phyloP scores from a whole-genome alignment of 2,329 filamentous ascomycete species.

The Pseudohalonectria lignicola region DNA sequence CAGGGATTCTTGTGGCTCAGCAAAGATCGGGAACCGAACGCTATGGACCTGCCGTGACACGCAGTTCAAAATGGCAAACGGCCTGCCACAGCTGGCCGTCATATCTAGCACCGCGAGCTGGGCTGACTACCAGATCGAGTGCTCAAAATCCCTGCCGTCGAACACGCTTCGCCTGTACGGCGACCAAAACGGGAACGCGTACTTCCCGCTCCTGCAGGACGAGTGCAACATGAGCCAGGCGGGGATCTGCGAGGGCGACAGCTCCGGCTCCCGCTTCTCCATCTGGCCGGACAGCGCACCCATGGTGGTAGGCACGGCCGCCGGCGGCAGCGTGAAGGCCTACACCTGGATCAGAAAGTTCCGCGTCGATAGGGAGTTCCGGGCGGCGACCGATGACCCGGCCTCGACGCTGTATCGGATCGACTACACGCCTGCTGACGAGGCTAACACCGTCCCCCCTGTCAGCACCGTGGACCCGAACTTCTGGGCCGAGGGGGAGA shows the following conservation, averaged over 20 bases:
- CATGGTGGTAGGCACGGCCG: background rate
- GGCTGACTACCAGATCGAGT: background rate
- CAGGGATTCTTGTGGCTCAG: slow-evolving; percentile 1
- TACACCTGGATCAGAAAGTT: slow-evolving; percentile 1
- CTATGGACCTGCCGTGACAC: slow-evolving; percentile 3
- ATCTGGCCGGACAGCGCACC: slow-evolving; percentile 2
- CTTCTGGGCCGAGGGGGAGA: background rate
- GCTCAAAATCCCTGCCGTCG: background rate
- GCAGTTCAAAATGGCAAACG: background rate
- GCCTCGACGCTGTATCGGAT: background rate
- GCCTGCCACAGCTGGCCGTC: slow-evolving; percentile 1
- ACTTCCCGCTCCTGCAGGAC: background rate
- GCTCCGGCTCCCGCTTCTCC: background rate
- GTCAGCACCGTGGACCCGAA: background rate
- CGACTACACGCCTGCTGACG: background rate
- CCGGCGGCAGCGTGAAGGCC: background rate
- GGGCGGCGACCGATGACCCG: background rate
- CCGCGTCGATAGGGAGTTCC: background rate
- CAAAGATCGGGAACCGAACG: background rate
- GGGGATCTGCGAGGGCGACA: slow-evolving; percentile 1
- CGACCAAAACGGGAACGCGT: slow-evolving; percentile 1
- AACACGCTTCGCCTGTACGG: slow-evolving; percentile 1
- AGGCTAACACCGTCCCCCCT: background rate
- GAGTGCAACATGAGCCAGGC: background rate
- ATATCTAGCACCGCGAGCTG: slow-evolving; percentile 2